These are phyloP conservation scores for Epithele typhae DNA, from an alignment of 768 basidiomycete species.

Conservation along the genomic window DNA sequence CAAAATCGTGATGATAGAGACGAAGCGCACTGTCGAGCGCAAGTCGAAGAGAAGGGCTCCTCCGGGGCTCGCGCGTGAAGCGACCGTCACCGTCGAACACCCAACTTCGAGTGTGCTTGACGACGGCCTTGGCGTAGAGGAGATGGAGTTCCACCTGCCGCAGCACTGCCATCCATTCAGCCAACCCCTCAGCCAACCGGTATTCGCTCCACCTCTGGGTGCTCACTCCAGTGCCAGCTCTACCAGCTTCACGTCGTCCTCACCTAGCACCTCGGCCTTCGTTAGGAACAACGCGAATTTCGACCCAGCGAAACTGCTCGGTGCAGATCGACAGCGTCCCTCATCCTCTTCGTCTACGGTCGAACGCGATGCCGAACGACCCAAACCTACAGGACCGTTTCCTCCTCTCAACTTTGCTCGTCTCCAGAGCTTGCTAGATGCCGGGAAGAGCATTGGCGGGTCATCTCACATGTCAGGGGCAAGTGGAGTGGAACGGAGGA, in stretches of 20 bases:
- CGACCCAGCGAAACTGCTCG: no score
- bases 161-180: no score
- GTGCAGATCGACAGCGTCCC: no score
- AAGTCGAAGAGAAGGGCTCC: constrained; percentile 1
- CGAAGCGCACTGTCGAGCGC: constrained; percentile 7
- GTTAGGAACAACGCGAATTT: no score
- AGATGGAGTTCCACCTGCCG: neutral
- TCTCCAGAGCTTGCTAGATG: no score
- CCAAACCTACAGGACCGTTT: neutral
- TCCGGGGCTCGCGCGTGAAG: neutral
- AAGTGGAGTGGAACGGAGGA: no score
- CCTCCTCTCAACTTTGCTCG: neutral
- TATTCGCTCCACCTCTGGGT: neutral
- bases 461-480: no score
- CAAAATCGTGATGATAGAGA: constrained; percentile 7
- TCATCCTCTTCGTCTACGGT: neutral
- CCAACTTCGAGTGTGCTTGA: neutral
- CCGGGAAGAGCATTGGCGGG: no score
- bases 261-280: no score
- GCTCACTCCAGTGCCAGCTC: neutral
- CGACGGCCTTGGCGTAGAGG: neutral
- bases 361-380: neutral
- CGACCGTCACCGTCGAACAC: neutral
- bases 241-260: neutral
- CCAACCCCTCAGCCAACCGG: constrained; percentile 15